Evolutionary conservation across 345 rosid species (phyloP).

Genomic region (Odontarrhena argentea): DNA sequence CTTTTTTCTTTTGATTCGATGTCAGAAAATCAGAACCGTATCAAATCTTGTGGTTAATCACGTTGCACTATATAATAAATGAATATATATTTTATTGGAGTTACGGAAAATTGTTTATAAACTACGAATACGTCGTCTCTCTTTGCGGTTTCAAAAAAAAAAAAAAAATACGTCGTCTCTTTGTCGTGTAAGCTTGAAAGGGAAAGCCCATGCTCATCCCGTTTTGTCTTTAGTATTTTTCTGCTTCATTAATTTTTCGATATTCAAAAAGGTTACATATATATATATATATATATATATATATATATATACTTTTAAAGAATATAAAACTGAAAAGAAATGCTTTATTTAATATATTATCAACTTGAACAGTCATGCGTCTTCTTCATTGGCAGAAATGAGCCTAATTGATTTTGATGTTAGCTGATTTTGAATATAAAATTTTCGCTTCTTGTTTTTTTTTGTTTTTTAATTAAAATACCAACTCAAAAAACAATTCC

Average conservation of each 20-base stretch:
- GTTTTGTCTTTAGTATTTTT: conserved; percentile 28
- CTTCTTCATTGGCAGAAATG: conserved; percentile 35
- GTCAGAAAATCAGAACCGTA: conserved; percentile 8
- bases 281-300: neutral
- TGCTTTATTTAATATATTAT: conserved; percentile 10
- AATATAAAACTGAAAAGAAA: conserved; percentile 5
- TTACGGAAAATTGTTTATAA: conserved; percentile 4
- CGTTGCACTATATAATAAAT: neutral
- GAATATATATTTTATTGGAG: conserved; percentile 5
- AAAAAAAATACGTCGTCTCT: conserved; percentile 6
- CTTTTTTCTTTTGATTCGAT: neutral
- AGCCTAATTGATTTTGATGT: conserved; percentile 2
- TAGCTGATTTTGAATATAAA: neutral
- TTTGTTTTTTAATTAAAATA: neutral
- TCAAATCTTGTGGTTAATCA: conserved; percentile 8
- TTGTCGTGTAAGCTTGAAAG: conserved; percentile 39
- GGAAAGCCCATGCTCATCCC: conserved; percentile 31
- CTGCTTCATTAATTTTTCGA: conserved; percentile 33
- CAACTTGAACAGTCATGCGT: conserved; percentile 28
- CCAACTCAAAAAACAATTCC: neutral
- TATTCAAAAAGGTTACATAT: neutral
- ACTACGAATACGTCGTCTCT: conserved; percentile 24
- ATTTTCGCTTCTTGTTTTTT: neutral
- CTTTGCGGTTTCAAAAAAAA: too few species aligned
- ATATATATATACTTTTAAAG: neutral